phyloP scores from a whole-genome alignment of 495 filamentous ascomycete species.

The Xeromyces bisporus region DNA sequence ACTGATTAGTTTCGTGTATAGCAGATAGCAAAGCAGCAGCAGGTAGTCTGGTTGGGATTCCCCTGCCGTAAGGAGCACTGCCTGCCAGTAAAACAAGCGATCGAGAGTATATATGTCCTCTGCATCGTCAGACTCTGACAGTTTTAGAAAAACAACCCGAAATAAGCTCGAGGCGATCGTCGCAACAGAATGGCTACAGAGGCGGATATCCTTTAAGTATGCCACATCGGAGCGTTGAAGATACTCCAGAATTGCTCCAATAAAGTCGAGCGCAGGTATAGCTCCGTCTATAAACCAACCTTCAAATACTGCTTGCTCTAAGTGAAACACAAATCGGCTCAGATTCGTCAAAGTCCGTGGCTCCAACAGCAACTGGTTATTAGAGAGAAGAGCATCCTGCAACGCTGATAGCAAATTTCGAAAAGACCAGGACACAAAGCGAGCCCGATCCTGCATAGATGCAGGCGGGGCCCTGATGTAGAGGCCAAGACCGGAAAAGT shows the following conservation, averaged over 20 bases:
- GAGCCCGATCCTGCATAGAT: slow-evolving; percentile 83
- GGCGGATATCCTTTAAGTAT: slow-evolving; percentile 62
- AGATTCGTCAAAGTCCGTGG: slow-evolving; percentile 75
- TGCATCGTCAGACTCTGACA: slow-evolving; percentile 64
- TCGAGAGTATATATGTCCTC: slow-evolving; percentile 54
- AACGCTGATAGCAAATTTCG: slow-evolving; percentile 56
- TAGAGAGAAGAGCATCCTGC: slow-evolving; percentile 47
- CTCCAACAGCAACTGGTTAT: slow-evolving; percentile 58
- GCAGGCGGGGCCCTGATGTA: slow-evolving; percentile 83
- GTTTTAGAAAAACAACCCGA: slow-evolving; percentile 54
- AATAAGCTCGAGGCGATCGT: slow-evolving; percentile 62
- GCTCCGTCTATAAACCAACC: slow-evolving; percentile 89
- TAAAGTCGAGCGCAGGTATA: slow-evolving; percentile 58
- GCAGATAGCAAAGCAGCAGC: slow-evolving; percentile 70
- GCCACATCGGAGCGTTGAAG: slow-evolving; percentile 73
- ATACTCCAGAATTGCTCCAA: slow-evolving; percentile 72
- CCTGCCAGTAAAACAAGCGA: slow-evolving; percentile 89
- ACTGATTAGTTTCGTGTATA: slow-evolving; percentile 70
- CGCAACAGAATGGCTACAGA: slow-evolving; percentile 65
- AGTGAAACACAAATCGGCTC: slow-evolving; percentile 56
- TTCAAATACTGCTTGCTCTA: slow-evolving; percentile 82
- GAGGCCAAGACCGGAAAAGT: slow-evolving; percentile 77
- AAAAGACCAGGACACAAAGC: slow-evolving; percentile 82
- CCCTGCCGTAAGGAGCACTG: slow-evolving; percentile 62
- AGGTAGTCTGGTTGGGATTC: slow-evolving; percentile 60